phyloP scores from a whole-genome alignment of 495 filamentous ascomycete species.

The Oidiodendron maius region DNA sequence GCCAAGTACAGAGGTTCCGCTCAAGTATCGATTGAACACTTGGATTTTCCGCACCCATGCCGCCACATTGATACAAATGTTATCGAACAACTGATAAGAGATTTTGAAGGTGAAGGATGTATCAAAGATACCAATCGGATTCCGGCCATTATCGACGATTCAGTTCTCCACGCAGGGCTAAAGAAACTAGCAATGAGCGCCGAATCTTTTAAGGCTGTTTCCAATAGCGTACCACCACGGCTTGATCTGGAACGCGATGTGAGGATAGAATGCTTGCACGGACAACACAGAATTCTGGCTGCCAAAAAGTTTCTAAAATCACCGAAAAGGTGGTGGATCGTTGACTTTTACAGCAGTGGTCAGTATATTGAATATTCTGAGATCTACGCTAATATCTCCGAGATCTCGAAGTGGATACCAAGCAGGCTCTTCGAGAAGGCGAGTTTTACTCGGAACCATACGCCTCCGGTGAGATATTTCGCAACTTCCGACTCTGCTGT shows the following conservation, averaged over 20 bases:
- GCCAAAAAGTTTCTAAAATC: slow-evolving; percentile 7
- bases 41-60: not conserved
- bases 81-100: not conserved
- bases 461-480: slow-evolving; percentile 13
- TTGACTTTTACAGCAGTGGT: slow-evolving; percentile 13
- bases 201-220: not conserved
- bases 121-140: not conserved
- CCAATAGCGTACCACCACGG: not conserved
- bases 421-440: slow-evolving; percentile 6
- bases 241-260: not conserved
- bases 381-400: not conserved
- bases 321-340: slow-evolving; percentile 6
- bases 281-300: slow-evolving; percentile 12
- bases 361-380: not conserved
- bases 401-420: slow-evolving; percentile 12
- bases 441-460: slow-evolving; percentile 14
- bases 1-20: not conserved
- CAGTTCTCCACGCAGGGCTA: not conserved
- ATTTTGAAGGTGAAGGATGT: not conserved
- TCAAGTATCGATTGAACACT: not conserved
- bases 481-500: slow-evolving; percentile 6
- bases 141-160: not conserved
- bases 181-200: not conserved
- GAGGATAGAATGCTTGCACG: slow-evolving; percentile 10
- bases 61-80: not conserved